Base-by-base conservation (phyloP, 2,329 filamentous ascomycete genomes). In the Aspergillus eucalypticola region DNA sequence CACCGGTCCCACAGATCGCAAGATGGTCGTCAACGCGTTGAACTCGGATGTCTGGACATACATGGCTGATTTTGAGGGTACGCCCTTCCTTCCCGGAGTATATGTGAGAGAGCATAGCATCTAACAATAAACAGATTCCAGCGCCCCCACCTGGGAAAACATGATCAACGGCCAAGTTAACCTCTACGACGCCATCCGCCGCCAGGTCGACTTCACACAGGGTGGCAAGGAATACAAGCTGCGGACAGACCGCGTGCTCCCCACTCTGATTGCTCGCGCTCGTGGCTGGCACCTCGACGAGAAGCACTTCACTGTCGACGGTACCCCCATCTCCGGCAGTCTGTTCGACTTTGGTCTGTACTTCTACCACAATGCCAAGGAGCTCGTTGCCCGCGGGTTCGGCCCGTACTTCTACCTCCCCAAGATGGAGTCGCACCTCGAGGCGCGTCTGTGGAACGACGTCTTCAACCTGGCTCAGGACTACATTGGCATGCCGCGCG, bases 121-220 rank as follows among this genome's bases (percentile, higher is more conserved):
- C 21, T 29, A 55, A 32, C 60, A 58, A 63, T 29, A 41, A 48
- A 55, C 60, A 96, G 93, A 98, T 78, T 96, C 95, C 6, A 95
- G 86, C 73, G 93, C 95, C 23, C 95, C 95, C 23, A 97, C 95
- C 46, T 99, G 95, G 95, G 92, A 96, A 68, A 98, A 98, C 83
- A 98, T 98, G 93, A 89, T 98, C 82, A 96, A 95, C 69, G 95
- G 95, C 65, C 95, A 99, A 80, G 88, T 97, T 68, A 99, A 98
- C 83, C 86, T 99, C 60, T 96, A 97, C 82, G 95, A 98, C 72
- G 95, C 93, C 68, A 92, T 96, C 75, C 91, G 95, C 72, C 89
- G 87, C 69, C 90, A 97, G 80, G 88, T 98, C 70, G 94, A 98
- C 82, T 98, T 98, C 85, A 96, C 95, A 84, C 90, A 93, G 74